These are phyloP conservation scores for Beauveria asiatica DNA, from an alignment of 2,329 filamentous ascomycete species.

Conservation along the genomic window DNA sequence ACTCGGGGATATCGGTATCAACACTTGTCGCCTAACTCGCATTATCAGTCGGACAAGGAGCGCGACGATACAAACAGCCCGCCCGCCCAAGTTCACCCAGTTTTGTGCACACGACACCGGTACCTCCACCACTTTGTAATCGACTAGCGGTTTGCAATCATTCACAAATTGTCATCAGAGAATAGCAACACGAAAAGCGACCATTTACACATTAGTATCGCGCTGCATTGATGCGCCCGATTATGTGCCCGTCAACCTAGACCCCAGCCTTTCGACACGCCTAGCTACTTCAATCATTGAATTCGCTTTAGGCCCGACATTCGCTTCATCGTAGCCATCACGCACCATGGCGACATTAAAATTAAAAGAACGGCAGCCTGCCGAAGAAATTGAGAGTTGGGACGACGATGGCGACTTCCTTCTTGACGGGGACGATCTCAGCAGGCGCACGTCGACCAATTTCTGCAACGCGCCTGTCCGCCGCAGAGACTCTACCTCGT, in stretches of 20 bases:
- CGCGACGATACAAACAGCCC: neutral
- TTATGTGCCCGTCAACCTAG: slow-evolving; percentile 9
- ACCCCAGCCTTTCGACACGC: neutral
- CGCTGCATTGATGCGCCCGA: slow-evolving; percentile 5
- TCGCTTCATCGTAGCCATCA: neutral
- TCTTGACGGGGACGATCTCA: slow-evolving; percentile 59
- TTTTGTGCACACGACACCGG: slow-evolving; percentile 1
- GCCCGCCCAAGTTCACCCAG: neutral
- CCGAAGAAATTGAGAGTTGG: slow-evolving; percentile 64
- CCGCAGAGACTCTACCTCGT: slow-evolving; percentile 71
- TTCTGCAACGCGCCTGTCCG: slow-evolving; percentile 36
- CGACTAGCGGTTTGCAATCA: neutral
- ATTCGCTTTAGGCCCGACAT: slow-evolving; percentile 3
- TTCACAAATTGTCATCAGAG: neutral
- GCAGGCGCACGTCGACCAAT: slow-evolving; percentile 44
- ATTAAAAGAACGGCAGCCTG: slow-evolving; percentile 44
- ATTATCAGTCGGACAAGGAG: neutral
- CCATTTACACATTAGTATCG: neutral
- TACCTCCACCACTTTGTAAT: neutral
- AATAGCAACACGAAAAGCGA: neutral
- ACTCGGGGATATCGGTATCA: neutral
- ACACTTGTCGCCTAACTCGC: neutral
- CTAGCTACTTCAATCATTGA: slow-evolving; percentile 7
- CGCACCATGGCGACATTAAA: slow-evolving; percentile 45
- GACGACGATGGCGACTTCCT: slow-evolving; percentile 64